phyloP scores from a whole-genome alignment of 805 yeast genomes.

The Myxozyma neotropica region DNA sequence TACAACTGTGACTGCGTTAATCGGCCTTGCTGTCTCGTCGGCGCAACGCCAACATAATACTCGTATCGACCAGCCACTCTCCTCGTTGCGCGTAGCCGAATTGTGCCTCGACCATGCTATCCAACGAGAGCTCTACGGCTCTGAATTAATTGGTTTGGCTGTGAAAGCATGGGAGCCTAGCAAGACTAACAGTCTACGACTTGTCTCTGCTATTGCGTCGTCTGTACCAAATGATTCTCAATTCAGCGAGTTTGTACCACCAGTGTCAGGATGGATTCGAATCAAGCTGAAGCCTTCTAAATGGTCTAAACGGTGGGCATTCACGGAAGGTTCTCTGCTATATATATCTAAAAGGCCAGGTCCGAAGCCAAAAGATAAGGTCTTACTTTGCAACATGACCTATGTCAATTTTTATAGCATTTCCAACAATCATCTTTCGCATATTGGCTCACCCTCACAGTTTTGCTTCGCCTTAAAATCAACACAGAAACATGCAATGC shows the following conservation, averaged over 20 bases:
- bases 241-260: constrained; percentile 12
- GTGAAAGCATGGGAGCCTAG: constrained; percentile 16
- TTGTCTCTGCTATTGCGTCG: constrained; percentile 1
- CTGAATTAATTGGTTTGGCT: constrained; percentile 17
- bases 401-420: constrained; percentile 13
- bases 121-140: constrained; percentile 17
- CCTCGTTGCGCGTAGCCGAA: constrained; percentile 33
- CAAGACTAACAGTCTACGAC: neutral
- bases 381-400: constrained; percentile 11
- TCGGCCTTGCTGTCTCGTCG: neutral
- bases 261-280: constrained; percentile 18
- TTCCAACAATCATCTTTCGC: neutral
- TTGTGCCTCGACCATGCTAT: neutral
- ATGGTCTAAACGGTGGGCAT: constrained; percentile 27
- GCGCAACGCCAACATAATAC: constrained; percentile 5
- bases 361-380: constrained; percentile 19
- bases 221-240: constrained; percentile 10
- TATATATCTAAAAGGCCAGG: constrained; percentile 17
- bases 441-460: constrained; percentile 5
- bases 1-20: constrained; percentile 19
- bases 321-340: constrained; percentile 8
- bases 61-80: neutral
- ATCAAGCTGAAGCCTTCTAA: constrained; percentile 10
- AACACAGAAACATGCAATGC: constrained; percentile 14
- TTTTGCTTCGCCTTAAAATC: constrained; percentile 20